Base-by-base conservation (phyloP, 1,139 yeast genomes). In the Wickerhamomyces sp. region DNA sequence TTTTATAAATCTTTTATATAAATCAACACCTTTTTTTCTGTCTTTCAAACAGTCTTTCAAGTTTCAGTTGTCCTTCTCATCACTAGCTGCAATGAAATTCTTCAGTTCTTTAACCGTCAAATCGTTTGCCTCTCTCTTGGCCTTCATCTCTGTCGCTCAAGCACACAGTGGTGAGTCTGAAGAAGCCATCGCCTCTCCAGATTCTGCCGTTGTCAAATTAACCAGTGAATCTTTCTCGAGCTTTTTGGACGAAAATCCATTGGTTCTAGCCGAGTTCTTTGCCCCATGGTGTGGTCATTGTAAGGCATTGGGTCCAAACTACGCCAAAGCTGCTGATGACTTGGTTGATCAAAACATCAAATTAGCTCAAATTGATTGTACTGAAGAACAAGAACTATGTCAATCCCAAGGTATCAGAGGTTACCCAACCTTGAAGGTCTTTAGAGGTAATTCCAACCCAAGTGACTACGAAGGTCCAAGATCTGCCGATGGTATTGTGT, bases 271-370 rank as follows among this genome's bases (percentile, higher is more conserved):
- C 29, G 97, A 92, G 70, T 92, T 92, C 70, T 92, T 81, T 63
- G 98, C 98, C 24, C 97, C 98, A 60, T 92, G 98, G 98, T 92
- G 98, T 74, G 98, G 98, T 18, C 96, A 92, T 70, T 92, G 98
- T 74, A 89, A 92, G 74, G 78, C 78, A 45, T 74, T 92, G 52
- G 97, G 92, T 18, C 98, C 98, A 38, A 92, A 92, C 65, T 90
- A 77, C 60, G 76, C 84, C 51, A 65, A 75, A 56, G 98, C 97
- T 39, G 97, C 98, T 40, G 83, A 86, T 49, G 54, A 61, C 20
- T 73, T 92, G 59, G 76, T 75, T 50, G 79, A 73, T 36, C 67
- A 83, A 48, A 70, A 76, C 45, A 83, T 90, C 63, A 76, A 81
- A 51, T 72, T 92, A 56, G 97, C 92, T 43, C 96, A 92, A 70